These are phyloP conservation scores for Coemansia sp. DNA, from an alignment of 192 early-diverging fungal genomes.

Conservation along the genomic window DNA sequence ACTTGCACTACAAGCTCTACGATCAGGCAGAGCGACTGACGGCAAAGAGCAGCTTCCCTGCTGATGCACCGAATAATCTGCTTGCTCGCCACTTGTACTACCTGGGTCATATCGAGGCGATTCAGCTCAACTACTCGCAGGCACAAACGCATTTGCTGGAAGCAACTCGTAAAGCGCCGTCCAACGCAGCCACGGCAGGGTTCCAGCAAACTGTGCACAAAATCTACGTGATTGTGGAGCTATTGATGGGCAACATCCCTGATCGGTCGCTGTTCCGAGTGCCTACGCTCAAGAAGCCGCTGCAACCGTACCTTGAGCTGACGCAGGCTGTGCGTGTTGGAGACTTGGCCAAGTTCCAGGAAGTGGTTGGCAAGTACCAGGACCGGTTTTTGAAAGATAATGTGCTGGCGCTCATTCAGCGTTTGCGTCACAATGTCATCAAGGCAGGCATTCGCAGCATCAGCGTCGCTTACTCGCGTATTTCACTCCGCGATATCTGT, in stretches of 20 bases:
- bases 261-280: slow-evolving; percentile 91
- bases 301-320: slow-evolving; percentile 91
- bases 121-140: slow-evolving; percentile 95
- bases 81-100: slow-evolving; percentile 95
- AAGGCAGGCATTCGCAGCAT: slow-evolving; percentile 98
- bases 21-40: slow-evolving; percentile 98
- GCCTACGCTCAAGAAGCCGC: slow-evolving; percentile 75
- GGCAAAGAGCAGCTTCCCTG: slow-evolving; percentile 87
- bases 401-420: slow-evolving; percentile 85
- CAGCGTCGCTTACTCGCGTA: slow-evolving; percentile 91
- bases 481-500: slow-evolving; percentile 94
- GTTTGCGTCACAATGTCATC: slow-evolving; percentile 99
- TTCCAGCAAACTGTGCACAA: slow-evolving; percentile 97
- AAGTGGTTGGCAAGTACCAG: slow-evolving; percentile 70
- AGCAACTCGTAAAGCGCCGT: slow-evolving; percentile 94
- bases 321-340: slow-evolving; percentile 96
- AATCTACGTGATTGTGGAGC: slow-evolving; percentile 93
- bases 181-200: slow-evolving; percentile 79
- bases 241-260: slow-evolving; percentile 98
- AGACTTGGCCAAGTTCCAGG: slow-evolving; percentile 92
- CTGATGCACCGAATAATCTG: slow-evolving; percentile 88
- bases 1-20: slow-evolving; percentile 91
- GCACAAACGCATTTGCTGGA: slow-evolving; percentile 85
- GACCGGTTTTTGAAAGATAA: slow-evolving; percentile 83
- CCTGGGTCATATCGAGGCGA: slow-evolving; percentile 93